Percentiles rank a stretch among this genome's conserved stretches.
Conservation (phyloP, 345 rosid species). For the Eucalyptus pauciflora region DNA sequence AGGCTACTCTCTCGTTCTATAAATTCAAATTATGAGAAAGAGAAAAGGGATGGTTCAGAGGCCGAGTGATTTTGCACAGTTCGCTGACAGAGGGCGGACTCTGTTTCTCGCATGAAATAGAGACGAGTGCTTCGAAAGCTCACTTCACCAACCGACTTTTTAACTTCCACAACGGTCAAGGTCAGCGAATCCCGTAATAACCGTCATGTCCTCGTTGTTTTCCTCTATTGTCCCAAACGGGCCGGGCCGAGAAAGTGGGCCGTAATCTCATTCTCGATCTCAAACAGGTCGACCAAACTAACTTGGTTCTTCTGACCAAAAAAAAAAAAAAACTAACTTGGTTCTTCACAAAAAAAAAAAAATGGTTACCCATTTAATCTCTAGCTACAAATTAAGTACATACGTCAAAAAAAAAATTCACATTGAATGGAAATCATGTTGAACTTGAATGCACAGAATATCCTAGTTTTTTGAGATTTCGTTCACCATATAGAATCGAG, state of each 20-base stretch:
- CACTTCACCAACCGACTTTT: neutral
- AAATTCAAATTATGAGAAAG: neutral
- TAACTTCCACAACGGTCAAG: neutral
- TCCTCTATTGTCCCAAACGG: neutral
- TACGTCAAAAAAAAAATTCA: neutral
- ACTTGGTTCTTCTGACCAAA: neutral
- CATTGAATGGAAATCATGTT: neutral
- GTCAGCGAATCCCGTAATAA: neutral
- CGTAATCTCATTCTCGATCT: neutral
- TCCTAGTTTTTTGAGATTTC: neutral
- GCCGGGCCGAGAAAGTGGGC: neutral
- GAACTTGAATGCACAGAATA: neutral
- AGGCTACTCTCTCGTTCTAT: neutral
- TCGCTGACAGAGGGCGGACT: neutral
- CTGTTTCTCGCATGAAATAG: neutral
- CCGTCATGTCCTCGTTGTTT: neutral
- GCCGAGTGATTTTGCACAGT: neutral
- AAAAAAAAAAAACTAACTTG: neutral
- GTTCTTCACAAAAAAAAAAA: neutral
- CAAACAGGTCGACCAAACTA: neutral
- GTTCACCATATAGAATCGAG: neutral
- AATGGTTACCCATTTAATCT: accelerated
- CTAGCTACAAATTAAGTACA: neutral
- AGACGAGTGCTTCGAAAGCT: neutral
- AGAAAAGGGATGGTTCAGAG: neutral